phyloP scores from a whole-genome alignment of 768 basidiomycete species.

The Terana coerulea region DNA sequence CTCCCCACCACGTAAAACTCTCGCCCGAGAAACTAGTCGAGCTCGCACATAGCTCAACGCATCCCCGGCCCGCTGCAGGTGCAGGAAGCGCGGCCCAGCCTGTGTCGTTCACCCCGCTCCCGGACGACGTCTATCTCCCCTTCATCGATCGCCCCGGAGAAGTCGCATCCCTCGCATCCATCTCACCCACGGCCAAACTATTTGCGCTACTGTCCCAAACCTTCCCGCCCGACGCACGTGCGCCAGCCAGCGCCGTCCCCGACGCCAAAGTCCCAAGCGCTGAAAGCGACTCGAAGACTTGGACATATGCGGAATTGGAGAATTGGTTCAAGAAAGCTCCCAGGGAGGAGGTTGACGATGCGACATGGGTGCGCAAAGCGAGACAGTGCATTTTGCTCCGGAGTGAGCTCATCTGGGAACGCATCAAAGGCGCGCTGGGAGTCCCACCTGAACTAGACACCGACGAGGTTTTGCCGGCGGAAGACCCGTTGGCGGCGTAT shows the following conservation, averaged over 20 bases:
- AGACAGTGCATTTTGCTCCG: slow-evolving; percentile 74
- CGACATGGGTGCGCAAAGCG: slow-evolving; percentile 66
- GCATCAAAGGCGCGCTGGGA: slow-evolving; percentile 82
- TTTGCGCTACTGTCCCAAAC: slow-evolving; percentile 73
- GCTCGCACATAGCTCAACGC: slow-evolving; percentile 60
- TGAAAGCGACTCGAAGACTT: slow-evolving; percentile 54
- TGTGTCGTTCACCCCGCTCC: slow-evolving; percentile 70
- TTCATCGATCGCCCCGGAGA: slow-evolving; percentile 83
- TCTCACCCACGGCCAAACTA: slow-evolving; percentile 63
- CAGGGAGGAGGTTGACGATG: slow-evolving; percentile 62
- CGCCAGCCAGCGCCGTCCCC: slow-evolving; percentile 24
- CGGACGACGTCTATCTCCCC: slow-evolving; percentile 75
- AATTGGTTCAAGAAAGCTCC: slow-evolving; percentile 63
- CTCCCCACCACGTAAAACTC: slow-evolving; percentile 42
- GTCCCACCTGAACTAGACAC: slow-evolving; percentile 81
- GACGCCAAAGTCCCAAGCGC: slow-evolving; percentile 24
- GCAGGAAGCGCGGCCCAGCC: slow-evolving; percentile 30
- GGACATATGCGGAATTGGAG: slow-evolving; percentile 70
- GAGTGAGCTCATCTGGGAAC: slow-evolving; percentile 89
- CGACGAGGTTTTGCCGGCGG: slow-evolving; percentile 33
- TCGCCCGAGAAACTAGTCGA: slow-evolving; percentile 74
- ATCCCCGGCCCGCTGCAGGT: slow-evolving; percentile 33
- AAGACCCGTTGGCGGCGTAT: slow-evolving; percentile 13
- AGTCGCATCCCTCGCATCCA: slow-evolving; percentile 62
- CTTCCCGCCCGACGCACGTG: slow-evolving; percentile 38